These are phyloP conservation scores for Rutstroemia sp. DNA, from an alignment of 2,329 filamentous ascomycete genomes.

Conservation along the genomic window DNA sequence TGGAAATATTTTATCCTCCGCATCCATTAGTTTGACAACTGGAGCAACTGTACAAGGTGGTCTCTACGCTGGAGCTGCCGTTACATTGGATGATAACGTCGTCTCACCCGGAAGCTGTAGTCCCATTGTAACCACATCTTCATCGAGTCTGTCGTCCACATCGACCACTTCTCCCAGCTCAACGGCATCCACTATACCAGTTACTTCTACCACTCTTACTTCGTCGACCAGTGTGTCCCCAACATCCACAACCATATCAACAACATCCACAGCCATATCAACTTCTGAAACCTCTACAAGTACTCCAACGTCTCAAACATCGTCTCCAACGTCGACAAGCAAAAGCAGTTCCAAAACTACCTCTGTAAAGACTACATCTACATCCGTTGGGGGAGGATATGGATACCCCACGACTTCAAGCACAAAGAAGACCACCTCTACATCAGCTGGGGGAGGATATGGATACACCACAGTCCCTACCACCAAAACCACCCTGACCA, in stretches of 20 bases:
- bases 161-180: background rate
- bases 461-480: no score
- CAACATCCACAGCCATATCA: background rate
- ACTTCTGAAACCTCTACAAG: background rate
- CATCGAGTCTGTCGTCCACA: background rate
- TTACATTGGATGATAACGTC: slow-evolving; percentile 6
- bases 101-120: background rate
- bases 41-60: background rate
- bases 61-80: slow-evolving; percentile 3
- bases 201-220: background rate
- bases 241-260: background rate
- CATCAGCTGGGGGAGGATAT: background rate
- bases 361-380: background rate
- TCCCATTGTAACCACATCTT: background rate
- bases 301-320: background rate
- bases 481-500: background rate
- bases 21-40: slow-evolving; percentile 4
- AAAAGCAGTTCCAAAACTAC: background rate
- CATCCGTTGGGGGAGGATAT: background rate
- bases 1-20: slow-evolving; percentile 9
- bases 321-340: no score
- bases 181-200: background rate
- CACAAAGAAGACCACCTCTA: background rate
- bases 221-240: background rate
- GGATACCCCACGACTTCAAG: background rate